Conservation (phyloP, 2,329 filamentous ascomycete genomes). For the Macrophomina phaseolina region DNA sequence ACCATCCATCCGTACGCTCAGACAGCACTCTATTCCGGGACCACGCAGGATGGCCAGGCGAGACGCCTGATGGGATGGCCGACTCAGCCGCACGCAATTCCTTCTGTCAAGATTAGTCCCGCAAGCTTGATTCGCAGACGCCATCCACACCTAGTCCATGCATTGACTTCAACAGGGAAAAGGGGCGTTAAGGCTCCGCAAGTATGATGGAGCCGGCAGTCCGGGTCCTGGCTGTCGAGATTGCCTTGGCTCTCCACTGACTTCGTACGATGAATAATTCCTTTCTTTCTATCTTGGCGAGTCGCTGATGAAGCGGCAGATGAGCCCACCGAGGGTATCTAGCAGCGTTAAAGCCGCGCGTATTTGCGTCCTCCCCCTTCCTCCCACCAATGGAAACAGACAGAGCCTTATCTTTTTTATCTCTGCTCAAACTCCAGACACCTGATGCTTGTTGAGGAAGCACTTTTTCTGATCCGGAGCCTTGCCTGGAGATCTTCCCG, state of each 20-base stretch:
- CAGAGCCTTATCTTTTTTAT: constrained; percentile 4
- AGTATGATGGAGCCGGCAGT: not conserved
- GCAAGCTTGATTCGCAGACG: constrained; percentile 10
- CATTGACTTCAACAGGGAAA: not conserved
- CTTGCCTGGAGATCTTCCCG: not conserved
- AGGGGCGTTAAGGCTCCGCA: not conserved
- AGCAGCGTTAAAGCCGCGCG: constrained; percentile 19
- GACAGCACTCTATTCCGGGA: not conserved
- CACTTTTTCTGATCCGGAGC: constrained; percentile 19
- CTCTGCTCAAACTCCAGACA: constrained; percentile 21
- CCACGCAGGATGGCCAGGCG: not conserved
- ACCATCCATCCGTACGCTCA: not conserved
- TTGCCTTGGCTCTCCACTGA: no score
- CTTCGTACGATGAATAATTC: constrained; percentile 4
- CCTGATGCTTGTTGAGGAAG: constrained; percentile 23
- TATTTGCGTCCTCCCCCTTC: constrained; percentile 2
- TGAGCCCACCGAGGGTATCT: constrained; percentile 21
- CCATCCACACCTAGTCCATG: not conserved
- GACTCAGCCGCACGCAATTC: not conserved
- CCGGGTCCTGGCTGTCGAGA: not conserved
- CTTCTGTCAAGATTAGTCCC: constrained; percentile 9
- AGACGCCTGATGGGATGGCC: constrained; percentile 12
- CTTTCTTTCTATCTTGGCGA: constrained; percentile 9
- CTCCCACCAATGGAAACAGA: constrained; percentile 8
- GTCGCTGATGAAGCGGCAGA: constrained; percentile 20